Percentiles rank a stretch among this genome's conserved stretches.
These are phyloP conservation scores for Candida broadrunensis DNA, from an alignment of 805 yeast species.

Conservation along the genomic window DNA sequence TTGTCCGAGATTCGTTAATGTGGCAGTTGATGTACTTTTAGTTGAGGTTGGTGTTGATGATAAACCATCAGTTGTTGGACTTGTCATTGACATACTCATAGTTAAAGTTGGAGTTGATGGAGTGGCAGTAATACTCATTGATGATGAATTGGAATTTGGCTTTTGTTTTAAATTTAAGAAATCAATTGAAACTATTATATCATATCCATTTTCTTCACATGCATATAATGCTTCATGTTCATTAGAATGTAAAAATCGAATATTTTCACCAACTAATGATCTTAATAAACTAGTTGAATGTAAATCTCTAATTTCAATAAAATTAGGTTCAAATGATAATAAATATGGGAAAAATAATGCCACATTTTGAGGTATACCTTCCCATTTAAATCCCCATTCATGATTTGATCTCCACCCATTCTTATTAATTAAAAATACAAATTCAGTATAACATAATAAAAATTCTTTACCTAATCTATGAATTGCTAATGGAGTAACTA, in stretches of 20 bases:
- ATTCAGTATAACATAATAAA: conserved; percentile 83
- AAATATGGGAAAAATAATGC: conserved; percentile 94
- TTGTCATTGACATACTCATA: background rate
- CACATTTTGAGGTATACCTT: conserved; percentile 89
- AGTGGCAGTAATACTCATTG: background rate
- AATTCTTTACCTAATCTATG: conserved; percentile 89
- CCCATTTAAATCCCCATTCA: conserved; percentile 95
- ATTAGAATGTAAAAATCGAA: conserved; percentile 81
- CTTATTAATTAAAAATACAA: conserved; percentile 89
- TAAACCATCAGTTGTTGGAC: background rate
- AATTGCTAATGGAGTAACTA: conserved; percentile 82
- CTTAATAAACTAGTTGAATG: conserved; percentile 82
- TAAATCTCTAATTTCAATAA: conserved; percentile 89
- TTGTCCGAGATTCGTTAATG: too few species aligned
- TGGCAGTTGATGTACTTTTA: too few species aligned
- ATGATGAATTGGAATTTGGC: background rate
- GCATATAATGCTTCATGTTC: conserved; percentile 93
- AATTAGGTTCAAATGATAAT: conserved; percentile 83
- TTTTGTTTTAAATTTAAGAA: conserved; percentile 67
- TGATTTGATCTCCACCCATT: conserved; percentile 97
- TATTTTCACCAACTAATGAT: conserved; percentile 90
- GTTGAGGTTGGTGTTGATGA: too few species aligned
- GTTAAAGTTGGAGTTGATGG: background rate
- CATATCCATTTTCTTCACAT: conserved; percentile 87
- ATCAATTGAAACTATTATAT: conserved; percentile 88